These are phyloP conservation scores for Cardamine resedifolia DNA, from an alignment of 345 rosid species.

Conservation along the genomic window DNA sequence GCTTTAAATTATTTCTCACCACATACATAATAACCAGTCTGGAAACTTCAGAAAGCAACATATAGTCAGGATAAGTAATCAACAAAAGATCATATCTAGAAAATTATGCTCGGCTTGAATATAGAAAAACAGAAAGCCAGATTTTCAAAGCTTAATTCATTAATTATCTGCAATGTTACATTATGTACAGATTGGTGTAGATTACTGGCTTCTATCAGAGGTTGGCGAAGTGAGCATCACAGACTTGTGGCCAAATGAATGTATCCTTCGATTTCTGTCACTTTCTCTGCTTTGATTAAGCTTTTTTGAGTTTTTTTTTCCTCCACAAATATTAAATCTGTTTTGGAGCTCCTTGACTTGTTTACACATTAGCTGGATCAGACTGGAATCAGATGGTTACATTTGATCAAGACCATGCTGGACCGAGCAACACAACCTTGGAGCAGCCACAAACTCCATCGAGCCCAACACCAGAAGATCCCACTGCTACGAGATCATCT, in stretches of 20 bases:
- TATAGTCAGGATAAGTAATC: neutral
- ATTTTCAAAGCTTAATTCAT: neutral
- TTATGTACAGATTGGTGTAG: constrained; percentile 67
- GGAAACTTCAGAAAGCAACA: neutral
- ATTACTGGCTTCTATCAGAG: constrained; percentile 96
- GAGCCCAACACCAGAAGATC: constrained; percentile 24
- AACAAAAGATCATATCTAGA: constrained; percentile 3
- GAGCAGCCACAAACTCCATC: constrained; percentile 29
- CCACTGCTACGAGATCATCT: constrained; percentile 26
- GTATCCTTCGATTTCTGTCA: constrained; percentile 55
- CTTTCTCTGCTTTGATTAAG: neutral
- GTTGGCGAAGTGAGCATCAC: constrained; percentile 82
- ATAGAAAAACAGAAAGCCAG: neutral
- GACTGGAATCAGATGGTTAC: constrained; percentile 33
- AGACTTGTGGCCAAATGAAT: constrained; percentile 76
- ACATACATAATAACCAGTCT: constrained; percentile 4
- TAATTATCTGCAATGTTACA: constrained; percentile 10
- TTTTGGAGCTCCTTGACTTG: constrained; percentile 26
- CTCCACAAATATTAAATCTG: neutral
- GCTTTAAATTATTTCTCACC: neutral
- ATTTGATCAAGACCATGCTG: constrained; percentile 22
- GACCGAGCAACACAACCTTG: constrained; percentile 27
- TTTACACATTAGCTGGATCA: constrained; percentile 19
- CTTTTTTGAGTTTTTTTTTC: neutral
- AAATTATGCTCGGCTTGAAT: neutral